Evolutionary conservation across 352 stramenopile species (phyloP).

Genomic region (Globisporangium canariense): DNA sequence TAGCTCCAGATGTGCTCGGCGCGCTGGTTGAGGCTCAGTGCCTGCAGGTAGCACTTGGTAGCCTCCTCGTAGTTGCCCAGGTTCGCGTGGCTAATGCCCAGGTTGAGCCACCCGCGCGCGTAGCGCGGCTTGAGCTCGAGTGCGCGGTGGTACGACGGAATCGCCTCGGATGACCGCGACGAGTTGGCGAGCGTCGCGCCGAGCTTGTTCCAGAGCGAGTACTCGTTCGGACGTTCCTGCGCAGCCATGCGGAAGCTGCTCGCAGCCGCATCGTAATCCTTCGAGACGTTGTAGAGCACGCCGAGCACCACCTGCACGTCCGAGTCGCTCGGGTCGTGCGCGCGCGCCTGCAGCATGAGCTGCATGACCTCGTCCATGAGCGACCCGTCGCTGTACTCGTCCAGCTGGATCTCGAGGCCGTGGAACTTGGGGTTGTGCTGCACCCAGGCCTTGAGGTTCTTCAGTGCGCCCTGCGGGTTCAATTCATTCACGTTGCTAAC

Average conservation of each 20-base stretch:
- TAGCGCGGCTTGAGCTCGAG: constrained; percentile 97
- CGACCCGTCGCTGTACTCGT: constrained; percentile 88
- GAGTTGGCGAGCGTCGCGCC: constrained; percentile 96
- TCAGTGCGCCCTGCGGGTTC: constrained; percentile 90
- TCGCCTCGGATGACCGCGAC: constrained; percentile 90
- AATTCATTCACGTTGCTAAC: constrained; percentile 98
- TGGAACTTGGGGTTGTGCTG: constrained; percentile 97
- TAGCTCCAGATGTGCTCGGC: constrained; percentile 98
- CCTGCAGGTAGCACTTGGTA: constrained; percentile 96
- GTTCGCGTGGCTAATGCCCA: constrained; percentile 97
- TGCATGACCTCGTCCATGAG: constrained; percentile 94
- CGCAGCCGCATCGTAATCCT: constrained; percentile 94
- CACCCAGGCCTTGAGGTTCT: constrained; percentile 94
- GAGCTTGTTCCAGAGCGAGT: constrained; percentile 98
- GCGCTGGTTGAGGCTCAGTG: constrained; percentile 93
- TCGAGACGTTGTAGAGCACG: constrained; percentile 97
- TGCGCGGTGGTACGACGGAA: constrained; percentile 91
- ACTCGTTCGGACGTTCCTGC: constrained; percentile 84
- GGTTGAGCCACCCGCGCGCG: constrained; percentile 96
- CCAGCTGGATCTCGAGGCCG: constrained; percentile 85
- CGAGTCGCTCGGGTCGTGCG: constrained; percentile 69
- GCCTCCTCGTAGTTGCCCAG: constrained; percentile 94
- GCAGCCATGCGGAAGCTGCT: constrained; percentile 87
- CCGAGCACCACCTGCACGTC: constrained; percentile 91
- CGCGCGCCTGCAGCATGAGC: constrained; percentile 90